Base-by-base conservation (phyloP, 768 basidiomycete species). In the Rhodotorula babjevae region DNA sequence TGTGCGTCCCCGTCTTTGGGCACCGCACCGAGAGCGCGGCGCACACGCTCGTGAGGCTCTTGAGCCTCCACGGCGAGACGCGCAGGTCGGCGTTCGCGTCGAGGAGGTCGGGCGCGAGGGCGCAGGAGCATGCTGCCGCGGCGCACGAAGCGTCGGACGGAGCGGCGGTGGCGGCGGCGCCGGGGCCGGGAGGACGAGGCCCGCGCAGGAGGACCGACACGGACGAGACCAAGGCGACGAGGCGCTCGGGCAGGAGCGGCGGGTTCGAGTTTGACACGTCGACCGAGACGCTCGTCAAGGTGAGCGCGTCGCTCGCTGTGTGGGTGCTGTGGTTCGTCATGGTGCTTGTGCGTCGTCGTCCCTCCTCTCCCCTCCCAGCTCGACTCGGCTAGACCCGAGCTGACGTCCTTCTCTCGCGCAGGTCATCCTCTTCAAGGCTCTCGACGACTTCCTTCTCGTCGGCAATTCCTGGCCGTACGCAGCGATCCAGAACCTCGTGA, bases 381-480 rank as follows among this genome's bases (percentile, higher is more conserved):
- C 21, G 19, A 19, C 47, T 9, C 47, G 47, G 2, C 19, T 11
- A 16, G 8, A 12, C 46, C 47, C 36, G 9, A 5, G 4, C 9
- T 36, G 36, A 36, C 36, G 36, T 4, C 36, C 9, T 36, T 36
- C 36, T 36, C 36, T 4, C 36, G 36, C 44, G 19, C 52, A 55
- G 53, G 3, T n/a, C 36, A 61, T 67, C 42, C 33, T 47, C 46
- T n/a, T 63, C 27, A 10, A 19, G 7, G 36, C 50, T 3, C 49
- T 36, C 21, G 15, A 27, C 23, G 18, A 18, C 25, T 63, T 61
- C 46, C 46, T 47, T 5, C 46, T 47, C 23, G 33, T 21, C 27
- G 62, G 62, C 15, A 29, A 5, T 3, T 50, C 50, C 19, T 62
- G 67, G 67, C 52, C 61, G 4, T 68, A 57, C 53, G 67, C 61